Evolutionary conservation across 345 rosid species (phyloP).

Genomic region (Anacardium occidentale): DNA sequence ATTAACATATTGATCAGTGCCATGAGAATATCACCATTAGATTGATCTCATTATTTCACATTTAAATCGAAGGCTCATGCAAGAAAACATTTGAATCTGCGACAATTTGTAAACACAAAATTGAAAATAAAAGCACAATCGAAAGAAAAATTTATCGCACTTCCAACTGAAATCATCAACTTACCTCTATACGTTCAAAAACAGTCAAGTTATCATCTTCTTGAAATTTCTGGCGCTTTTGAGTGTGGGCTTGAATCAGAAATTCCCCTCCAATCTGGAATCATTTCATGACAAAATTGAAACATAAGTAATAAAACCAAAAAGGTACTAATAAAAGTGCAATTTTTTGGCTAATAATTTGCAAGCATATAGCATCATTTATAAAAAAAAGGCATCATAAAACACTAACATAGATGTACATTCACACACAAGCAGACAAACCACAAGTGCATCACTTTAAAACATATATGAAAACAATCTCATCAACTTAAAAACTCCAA

Average conservation of each 20-base stretch:
- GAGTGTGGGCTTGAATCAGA: slow-evolving; percentile 87
- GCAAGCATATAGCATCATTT: neutral
- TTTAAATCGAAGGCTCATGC: neutral
- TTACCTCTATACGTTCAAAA: slow-evolving; percentile 66
- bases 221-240: slow-evolving; percentile 73
- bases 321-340: neutral
- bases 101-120: neutral
- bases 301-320: neutral
- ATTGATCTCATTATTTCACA: neutral
- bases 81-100: neutral
- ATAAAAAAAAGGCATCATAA: neutral
- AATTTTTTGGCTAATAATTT: neutral
- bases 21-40: neutral
- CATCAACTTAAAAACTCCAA: neutral
- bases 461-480: neutral
- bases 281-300: slow-evolving; percentile 16
- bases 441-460: neutral
- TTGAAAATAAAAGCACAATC: neutral
- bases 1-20: neutral
- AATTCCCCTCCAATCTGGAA: slow-evolving; percentile 78
- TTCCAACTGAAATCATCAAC: slow-evolving; percentile 18
- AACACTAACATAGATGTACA: neutral
- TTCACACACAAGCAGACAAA: neutral
- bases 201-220: slow-evolving; percentile 46
- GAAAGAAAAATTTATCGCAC: slow-evolving; percentile 1